Base-by-base conservation (phyloP, 2,329 filamentous ascomycete species). In the Fusarium globosum region DNA sequence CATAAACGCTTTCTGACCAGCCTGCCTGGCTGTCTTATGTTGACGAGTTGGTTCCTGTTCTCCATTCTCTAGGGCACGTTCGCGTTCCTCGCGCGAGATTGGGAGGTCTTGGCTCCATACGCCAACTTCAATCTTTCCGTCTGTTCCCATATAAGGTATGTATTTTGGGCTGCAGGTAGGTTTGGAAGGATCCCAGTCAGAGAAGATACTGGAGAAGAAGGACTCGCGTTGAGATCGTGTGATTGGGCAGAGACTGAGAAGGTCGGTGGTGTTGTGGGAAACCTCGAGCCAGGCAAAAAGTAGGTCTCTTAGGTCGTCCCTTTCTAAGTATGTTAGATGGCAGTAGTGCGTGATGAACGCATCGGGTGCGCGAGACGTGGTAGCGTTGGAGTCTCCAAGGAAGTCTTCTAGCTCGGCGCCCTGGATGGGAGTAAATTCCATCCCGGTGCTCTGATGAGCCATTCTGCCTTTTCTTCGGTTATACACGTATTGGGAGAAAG, bases 191-290 rank as follows among this genome's bases (percentile, higher is more conserved):
- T 52, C 49, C 13, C 33, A 52, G 49, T 52, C 33, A 8, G n/a
- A 52, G n/a, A 36, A 52, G n/a, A 52, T 26, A 8, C n/a, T 52
- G 49, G 33, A 52, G 49, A 52, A 52, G 49, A 52, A 52, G 30
- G 49, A 26, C 49, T 36, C 33, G 33, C 49, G 33, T 52, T 52
- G 49, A 52, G n/a, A 36, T 26, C 23, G 33, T 18, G 30, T 52
- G 18, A 52, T 36, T 52, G 48, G 48, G 30, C 30, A 26, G 23
- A 52, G 48, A 18, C n/a, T 36, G 30, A 23, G 30, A 36, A 52
- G 9, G 30, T 52, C 30, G 16, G n/a, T 36, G 30, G 30, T 52
- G n/a, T 52, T 36, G 30, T 36, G 48, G 16, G 30, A 26, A 52
- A 52, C 30, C 30, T 52, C n/a, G 30, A 52, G 30, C 48, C 48